Conservation (phyloP, 805 yeast genomes). For the Torulaspora microellipsoides region DNA sequence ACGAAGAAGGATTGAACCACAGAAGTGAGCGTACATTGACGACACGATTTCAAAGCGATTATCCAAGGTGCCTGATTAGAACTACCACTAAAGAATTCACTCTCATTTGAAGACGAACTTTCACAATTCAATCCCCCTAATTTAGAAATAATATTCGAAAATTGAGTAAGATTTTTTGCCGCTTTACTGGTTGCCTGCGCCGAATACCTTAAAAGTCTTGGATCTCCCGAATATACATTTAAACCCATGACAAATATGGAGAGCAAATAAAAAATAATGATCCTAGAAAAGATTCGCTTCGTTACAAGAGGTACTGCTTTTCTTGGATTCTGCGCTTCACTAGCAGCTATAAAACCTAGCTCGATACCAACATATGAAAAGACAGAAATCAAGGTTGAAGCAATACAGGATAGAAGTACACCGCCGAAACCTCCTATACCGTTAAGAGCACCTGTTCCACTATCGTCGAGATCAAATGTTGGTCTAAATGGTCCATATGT, state of each 20-base stretch:
- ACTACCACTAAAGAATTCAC: constrained; percentile 30
- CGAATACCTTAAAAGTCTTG: constrained; percentile 53
- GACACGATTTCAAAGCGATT: constrained; percentile 51
- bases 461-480: constrained; percentile 55
- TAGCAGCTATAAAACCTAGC: constrained; percentile 51
- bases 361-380: constrained; percentile 74
- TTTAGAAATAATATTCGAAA: constrained; percentile 3
- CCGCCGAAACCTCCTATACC: constrained; percentile 63
- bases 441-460: constrained; percentile 44
- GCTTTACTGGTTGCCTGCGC: constrained; percentile 11
- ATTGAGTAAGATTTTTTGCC: constrained; percentile 2
- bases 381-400: constrained; percentile 56
- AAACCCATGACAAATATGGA: constrained; percentile 65
- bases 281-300: constrained; percentile 53
- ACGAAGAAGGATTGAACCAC: constrained; percentile 48
- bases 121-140: constrained; percentile 13
- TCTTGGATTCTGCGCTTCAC: constrained; percentile 32
- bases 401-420: constrained; percentile 50
- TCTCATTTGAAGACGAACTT: background rate
- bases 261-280: constrained; percentile 52
- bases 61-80: constrained; percentile 55
- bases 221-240: constrained; percentile 71
- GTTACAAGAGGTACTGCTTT: constrained; percentile 54
- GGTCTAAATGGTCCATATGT: constrained; percentile 72
- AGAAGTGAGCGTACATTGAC: constrained; percentile 45